These are phyloP conservation scores for Fomitopsis pulvina DNA, from an alignment of 768 basidiomycete species.

Conservation along the genomic window DNA sequence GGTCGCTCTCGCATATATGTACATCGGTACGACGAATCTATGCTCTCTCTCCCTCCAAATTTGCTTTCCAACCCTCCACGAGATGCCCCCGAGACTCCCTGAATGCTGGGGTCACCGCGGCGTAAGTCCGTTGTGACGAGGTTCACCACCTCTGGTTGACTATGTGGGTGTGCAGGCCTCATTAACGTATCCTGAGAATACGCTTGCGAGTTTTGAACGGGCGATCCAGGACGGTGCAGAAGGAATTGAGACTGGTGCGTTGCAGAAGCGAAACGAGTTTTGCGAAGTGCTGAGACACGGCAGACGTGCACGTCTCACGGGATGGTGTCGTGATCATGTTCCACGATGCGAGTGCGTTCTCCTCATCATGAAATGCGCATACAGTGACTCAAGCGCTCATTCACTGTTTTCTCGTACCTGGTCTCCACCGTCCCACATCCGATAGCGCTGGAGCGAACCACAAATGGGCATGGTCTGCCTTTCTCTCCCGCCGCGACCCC, in stretches of 20 bases:
- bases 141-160: conserved; percentile 1
- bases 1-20: too few species aligned
- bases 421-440: too few species aligned
- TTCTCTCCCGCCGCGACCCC: background rate
- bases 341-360: conserved; percentile 72
- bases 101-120: conserved; percentile 24
- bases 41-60: too few species aligned
- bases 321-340: conserved; percentile 90
- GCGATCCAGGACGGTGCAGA: conserved; percentile 90
- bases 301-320: conserved; percentile 88
- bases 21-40: too few species aligned
- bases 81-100: conserved; percentile 7
- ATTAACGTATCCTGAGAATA: conserved; percentile 84
- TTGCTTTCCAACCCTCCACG: too few species aligned
- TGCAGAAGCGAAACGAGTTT: conserved; percentile 13
- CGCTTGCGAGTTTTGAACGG: conserved; percentile 84
- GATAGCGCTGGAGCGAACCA: conserved; percentile 70
- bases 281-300: conserved; percentile 13
- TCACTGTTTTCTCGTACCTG: too few species aligned
- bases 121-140: conserved; percentile 21
- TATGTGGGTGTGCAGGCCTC: conserved; percentile 50
- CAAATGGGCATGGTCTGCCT: conserved; percentile 56
- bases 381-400: background rate
- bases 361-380: background rate
- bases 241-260: conserved; percentile 90